phyloP scores from a whole-genome alignment of 2,329 filamentous ascomycete genomes.

The Coleophoma eucalyptorum region DNA sequence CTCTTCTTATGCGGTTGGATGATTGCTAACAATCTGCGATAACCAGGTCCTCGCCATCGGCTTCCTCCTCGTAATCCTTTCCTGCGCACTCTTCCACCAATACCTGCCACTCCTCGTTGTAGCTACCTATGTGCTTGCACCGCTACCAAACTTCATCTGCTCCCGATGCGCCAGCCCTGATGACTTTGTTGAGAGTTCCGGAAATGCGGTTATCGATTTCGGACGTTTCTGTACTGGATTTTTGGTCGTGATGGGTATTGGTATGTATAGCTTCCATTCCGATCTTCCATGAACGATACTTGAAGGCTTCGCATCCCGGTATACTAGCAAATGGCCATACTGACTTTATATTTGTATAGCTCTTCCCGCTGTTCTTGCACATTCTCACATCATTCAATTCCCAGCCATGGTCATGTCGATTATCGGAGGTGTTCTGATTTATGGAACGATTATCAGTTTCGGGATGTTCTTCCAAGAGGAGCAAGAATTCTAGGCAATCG shows the following conservation, averaged over 20 bases:
- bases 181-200: constrained; percentile 83
- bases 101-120: constrained; percentile 96
- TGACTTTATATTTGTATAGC: constrained; percentile 46
- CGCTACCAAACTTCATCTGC: constrained; percentile 96
- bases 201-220: constrained; percentile 84
- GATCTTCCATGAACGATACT: neutral
- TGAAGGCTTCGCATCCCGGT: neutral
- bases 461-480: constrained; percentile 98
- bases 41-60: constrained; percentile 84
- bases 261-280: constrained; percentile 51
- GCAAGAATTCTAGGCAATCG: constrained; percentile 70
- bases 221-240: constrained; percentile 94
- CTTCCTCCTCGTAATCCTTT: constrained; percentile 98
- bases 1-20: neutral
- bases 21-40: constrained; percentile 7
- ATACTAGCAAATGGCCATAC: neutral
- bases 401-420: constrained; percentile 96
- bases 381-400: constrained; percentile 75
- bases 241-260: constrained; percentile 94
- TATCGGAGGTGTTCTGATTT: constrained; percentile 87
- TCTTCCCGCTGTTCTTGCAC: constrained; percentile 81
- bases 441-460: constrained; percentile 97
- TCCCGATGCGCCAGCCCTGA: constrained; percentile 83
- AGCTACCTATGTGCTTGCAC: constrained; percentile 89
- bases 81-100: constrained; percentile 89